Conservation (phyloP, 2,329 filamentous ascomycete genomes). For the Juglanconis sp. region DNA sequence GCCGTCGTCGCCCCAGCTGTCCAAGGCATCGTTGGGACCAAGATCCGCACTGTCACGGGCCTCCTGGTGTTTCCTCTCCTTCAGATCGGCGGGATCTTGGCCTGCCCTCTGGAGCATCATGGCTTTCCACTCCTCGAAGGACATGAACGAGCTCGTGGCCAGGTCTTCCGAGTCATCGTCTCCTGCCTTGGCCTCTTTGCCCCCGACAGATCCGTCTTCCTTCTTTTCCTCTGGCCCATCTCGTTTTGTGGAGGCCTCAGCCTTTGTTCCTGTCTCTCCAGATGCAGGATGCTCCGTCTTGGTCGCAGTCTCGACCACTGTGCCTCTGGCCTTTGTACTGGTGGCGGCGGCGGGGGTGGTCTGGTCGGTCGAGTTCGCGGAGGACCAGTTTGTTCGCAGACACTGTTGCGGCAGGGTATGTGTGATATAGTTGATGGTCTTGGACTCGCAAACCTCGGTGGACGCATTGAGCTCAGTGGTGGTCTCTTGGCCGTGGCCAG, state of each 20-base stretch:
- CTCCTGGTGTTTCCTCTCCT: conserved; percentile 58
- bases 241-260: background rate
- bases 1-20: conserved; percentile 79
- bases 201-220: conserved; percentile 16
- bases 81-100: conserved; percentile 65
- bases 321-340: conserved; percentile 21
- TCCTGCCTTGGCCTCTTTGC: conserved; percentile 25
- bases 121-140: conserved; percentile 98
- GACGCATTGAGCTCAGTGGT: conserved; percentile 6
- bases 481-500: conserved; percentile 3
- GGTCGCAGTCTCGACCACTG: background rate
- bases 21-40: conserved; percentile 63
- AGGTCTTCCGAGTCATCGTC: conserved; percentile 69
- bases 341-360: conserved; percentile 21
- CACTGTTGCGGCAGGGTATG: conserved; percentile 75
- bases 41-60: conserved; percentile 46
- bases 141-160: conserved; percentile 69
- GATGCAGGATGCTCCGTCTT: conserved; percentile 10
- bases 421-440: conserved; percentile 79
- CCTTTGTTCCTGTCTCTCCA: conserved; percentile 6
- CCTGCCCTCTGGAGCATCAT: conserved; percentile 84
- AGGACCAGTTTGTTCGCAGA: conserved; percentile 59
- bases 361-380: conserved; percentile 15
- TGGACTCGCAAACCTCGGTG: conserved; percentile 47
- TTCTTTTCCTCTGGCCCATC: background rate